Percentiles rank a stretch among this genome's conserved stretches.
Evolutionary conservation across 345 rosid species (phyloP).

Genomic region (Mercurialis annua): DNA sequence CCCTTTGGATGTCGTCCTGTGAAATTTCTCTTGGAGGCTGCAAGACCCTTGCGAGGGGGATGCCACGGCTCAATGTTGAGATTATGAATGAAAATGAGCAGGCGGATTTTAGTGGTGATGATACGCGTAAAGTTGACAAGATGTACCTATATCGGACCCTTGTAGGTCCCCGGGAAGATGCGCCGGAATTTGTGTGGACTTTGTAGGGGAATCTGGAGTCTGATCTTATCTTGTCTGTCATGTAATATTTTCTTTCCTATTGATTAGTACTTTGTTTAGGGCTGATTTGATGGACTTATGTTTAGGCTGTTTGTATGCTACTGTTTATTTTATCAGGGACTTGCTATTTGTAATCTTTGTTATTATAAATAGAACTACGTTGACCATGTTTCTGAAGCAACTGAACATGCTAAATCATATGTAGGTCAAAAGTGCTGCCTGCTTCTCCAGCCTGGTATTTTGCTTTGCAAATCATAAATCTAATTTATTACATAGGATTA

Average conservation of each 20-base stretch:
- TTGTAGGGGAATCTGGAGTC: conserved; percentile 36
- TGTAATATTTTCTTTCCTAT: conserved; percentile 12
- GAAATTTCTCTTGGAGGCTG: conserved; percentile 90
- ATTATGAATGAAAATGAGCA: conserved; percentile 63
- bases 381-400: neutral
- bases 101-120: conserved; percentile 32
- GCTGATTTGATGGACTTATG: conserved; percentile 17
- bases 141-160: conserved; percentile 81
- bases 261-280: conserved; percentile 28
- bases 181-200: conserved; percentile 68
- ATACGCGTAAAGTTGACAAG: conserved; percentile 57
- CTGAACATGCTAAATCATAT: neutral
- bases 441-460: no score
- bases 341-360: conserved; percentile 27
- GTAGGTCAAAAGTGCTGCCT: no score
- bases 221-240: neutral
- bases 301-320: conserved; percentile 28
- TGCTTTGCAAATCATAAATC: no score
- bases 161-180: conserved; percentile 75
- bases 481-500: no score
- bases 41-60: conserved; percentile 59
- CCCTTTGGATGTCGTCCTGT: conserved; percentile 99
- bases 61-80: conserved; percentile 84
- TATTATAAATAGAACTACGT: conserved; percentile 16
- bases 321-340: conserved; percentile 24